phyloP scores from a whole-genome alignment of 2,329 filamentous ascomycete genomes.

The Nemania diffusa region DNA sequence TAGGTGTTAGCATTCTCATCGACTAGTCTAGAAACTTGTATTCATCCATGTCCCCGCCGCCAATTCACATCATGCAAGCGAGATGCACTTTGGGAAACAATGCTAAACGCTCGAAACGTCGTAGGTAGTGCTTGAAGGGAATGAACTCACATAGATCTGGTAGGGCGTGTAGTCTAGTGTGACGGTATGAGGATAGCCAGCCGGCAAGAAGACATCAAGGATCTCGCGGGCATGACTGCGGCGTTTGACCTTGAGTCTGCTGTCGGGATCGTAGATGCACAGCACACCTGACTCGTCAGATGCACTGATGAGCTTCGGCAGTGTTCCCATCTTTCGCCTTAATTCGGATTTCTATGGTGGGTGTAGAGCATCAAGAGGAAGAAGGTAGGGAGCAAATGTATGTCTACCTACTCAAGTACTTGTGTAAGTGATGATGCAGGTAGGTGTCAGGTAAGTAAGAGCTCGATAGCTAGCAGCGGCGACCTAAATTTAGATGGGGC shows the following conservation, averaged over 20 bases:
- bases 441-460: too few relatives aligned
- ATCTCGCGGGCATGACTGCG: constrained; percentile 50
- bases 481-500: background rate
- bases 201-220: constrained; percentile 82
- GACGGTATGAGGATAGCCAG: constrained; percentile 89
- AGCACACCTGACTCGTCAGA: constrained; percentile 44
- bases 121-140: background rate
- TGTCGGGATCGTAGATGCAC: constrained; percentile 64
- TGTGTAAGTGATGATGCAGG: constrained; percentile 1
- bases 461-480: too few relatives aligned
- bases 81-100: too few relatives aligned
- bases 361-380: background rate
- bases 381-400: background rate
- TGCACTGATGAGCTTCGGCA: constrained; percentile 41
- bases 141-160: constrained; percentile 59
- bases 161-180: constrained; percentile 85
- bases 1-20: background rate
- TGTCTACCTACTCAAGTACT: background rate
- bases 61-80: background rate
- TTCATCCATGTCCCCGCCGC: background rate
- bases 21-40: background rate
- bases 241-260: constrained; percentile 50
- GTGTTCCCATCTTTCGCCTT: constrained; percentile 16
- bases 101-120: background rate
- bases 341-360: background rate